Evolutionary conservation across 208 protist species (phyloP), one percentile per base, ranked within the genome.

Genomic region (Naegleria lovaniensis): DNA sequence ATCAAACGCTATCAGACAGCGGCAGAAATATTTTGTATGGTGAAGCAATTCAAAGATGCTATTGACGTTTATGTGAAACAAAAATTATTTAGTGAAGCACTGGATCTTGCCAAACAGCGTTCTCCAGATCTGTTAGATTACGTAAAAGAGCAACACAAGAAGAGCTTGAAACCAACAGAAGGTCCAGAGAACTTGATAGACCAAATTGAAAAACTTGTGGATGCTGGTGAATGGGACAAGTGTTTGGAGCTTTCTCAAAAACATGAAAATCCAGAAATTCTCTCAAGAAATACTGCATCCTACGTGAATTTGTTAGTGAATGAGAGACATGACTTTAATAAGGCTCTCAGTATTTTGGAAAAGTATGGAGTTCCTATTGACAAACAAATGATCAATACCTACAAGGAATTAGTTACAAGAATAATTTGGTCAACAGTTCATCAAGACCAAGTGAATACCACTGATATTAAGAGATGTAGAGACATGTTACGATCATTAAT

Each of bases 211-310:
- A 43, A 86, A 19, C 79, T 87, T 41, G 93, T 75, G 29, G 25
- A 79, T 33, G 3, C 79, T 6, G 87, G 90, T 33, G 91, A 94
- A 83, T 94, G 93, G 93, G 52, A 91, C 4, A 33, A 90, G 75
- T 92, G 85, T 92, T 59, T 94, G 29, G 33, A 15, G n/a, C 48
- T 91, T 22, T 94, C 93, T 48, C 22, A 90, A 91, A 15, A 86
- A 75, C 88, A 91, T 85, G 92, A 90, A n/a, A 85, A 40, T 38
- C n/a, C 9, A 58, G 83, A 86, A 16, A 15, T 40, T 29, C 11
- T 90, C 7, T 40, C 41, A 16, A 90, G 39, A 90, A 39, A 90
- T 76, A 58, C 83, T 22, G 16, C 41, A 15, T 25, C 16, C 5
- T 90, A 76, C 39, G n/a, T 76, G 4, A 85, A n/a, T 55, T 22